A percentile compares a stretch with the other conserved stretches of the same genome.
These are phyloP conservation scores for Hanseniaspora jakobsenii DNA, from an alignment of 805 yeast species.

Conservation along the genomic window DNA sequence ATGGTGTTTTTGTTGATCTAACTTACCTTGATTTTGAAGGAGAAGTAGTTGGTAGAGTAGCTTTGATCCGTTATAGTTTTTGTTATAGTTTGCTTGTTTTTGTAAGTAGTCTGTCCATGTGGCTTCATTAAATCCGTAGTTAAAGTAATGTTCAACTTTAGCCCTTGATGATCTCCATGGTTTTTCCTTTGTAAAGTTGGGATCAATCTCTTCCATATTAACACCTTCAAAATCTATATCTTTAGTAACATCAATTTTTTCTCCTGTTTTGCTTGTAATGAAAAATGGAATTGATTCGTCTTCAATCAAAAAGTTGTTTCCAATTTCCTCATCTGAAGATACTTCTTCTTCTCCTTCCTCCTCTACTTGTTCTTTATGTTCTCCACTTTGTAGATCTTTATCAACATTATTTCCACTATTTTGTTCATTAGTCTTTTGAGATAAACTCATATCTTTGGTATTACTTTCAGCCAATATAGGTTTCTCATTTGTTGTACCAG, in stretches of 20 bases:
- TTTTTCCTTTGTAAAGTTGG: slow-evolving; percentile 76
- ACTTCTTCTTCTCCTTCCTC: slow-evolving; percentile 6
- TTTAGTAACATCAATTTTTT: slow-evolving; percentile 27
- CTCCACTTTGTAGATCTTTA: too few species aligned
- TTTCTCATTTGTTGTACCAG: neutral
- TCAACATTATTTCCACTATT: neutral
- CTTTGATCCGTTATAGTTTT: slow-evolving; percentile 73
- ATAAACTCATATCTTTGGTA: neutral
- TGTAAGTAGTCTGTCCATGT: slow-evolving; percentile 90
- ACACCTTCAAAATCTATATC: slow-evolving; percentile 49
- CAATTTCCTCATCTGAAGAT: slow-evolving; percentile 7
- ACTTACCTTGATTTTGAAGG: slow-evolving; percentile 29
- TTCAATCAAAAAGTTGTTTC: slow-evolving; percentile 9
- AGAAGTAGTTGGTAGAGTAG: slow-evolving; percentile 43
- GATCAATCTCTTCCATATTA: slow-evolving; percentile 68
- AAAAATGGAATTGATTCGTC: slow-evolving; percentile 13
- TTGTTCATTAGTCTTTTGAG: too few species aligned
- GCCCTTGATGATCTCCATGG: slow-evolving; percentile 99
- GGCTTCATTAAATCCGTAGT: slow-evolving; percentile 90
- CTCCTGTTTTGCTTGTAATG: slow-evolving; percentile 3
- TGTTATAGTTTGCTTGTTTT: slow-evolving; percentile 70
- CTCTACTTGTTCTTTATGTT: neutral
- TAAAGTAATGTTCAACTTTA: slow-evolving; percentile 85
- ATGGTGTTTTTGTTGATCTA: too few species aligned
- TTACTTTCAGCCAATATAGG: neutral